Percentiles rank a stretch among this genome's conserved stretches.
These are phyloP conservation scores for Mycotypha africana DNA, from an alignment of 371 early-diverging fungal genomes.

Conservation along the genomic window DNA sequence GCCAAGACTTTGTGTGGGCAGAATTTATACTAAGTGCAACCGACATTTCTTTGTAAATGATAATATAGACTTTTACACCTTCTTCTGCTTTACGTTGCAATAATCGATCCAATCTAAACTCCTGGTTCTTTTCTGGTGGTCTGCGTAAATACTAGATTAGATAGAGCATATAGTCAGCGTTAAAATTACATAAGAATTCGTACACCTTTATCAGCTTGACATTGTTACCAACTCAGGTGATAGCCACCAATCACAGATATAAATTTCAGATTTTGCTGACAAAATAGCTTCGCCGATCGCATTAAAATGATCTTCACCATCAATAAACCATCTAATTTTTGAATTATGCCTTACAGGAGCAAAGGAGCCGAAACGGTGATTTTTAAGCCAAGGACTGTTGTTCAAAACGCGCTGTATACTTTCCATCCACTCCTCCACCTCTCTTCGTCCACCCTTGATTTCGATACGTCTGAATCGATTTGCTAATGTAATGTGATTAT, in stretches of 20 bases:
- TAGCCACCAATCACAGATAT: slow-evolving; percentile 59
- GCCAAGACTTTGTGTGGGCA: slow-evolving; percentile 71
- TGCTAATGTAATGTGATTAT: slow-evolving; percentile 47
- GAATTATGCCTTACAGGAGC: slow-evolving; percentile 69
- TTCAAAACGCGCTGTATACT: slow-evolving; percentile 51
- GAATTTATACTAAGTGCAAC: slow-evolving; percentile 78
- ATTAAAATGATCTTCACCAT: slow-evolving; percentile 81
- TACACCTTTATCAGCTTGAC: too few species aligned
- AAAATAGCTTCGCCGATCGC: slow-evolving; percentile 75
- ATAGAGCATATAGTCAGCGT: background rate
- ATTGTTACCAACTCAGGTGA: slow-evolving; percentile 39
- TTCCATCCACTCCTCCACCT: slow-evolving; percentile 62
- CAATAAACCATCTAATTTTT: slow-evolving; percentile 75
- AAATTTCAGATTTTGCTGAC: slow-evolving; percentile 74
- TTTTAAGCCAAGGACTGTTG: slow-evolving; percentile 64
- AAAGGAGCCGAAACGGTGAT: slow-evolving; percentile 74
- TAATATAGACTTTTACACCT: slow-evolving; percentile 86
- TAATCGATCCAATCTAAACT: slow-evolving; percentile 80
- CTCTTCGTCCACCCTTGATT: slow-evolving; percentile 60
- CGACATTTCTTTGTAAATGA: slow-evolving; percentile 86
- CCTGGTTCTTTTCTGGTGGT: slow-evolving; percentile 65
- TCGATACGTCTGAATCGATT: slow-evolving; percentile 62
- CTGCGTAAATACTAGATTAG: slow-evolving; percentile 75
- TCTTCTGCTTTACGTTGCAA: slow-evolving; percentile 80
- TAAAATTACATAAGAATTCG: background rate